Evolutionary conservation across 257 asterid species (phyloP), one percentile per base, ranked within the genome.

Genomic region (Catharanthus roseus): DNA sequence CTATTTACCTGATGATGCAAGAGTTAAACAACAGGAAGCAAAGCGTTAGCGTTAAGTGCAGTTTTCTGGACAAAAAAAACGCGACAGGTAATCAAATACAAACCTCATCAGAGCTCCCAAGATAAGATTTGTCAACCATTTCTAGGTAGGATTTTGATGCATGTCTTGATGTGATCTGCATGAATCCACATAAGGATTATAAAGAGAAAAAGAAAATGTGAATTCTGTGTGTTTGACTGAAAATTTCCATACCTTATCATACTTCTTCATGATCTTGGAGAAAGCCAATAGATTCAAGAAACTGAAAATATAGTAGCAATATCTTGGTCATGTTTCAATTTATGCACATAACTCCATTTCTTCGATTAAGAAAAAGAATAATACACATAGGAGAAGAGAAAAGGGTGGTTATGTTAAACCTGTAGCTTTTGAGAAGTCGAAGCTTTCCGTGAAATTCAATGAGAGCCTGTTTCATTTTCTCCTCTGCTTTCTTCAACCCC

Each of bases 261-360:
- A 89, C 86, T 92, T 92, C 92, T 89, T 89, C 96, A 89, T 72
- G 74, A 89, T 92, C 89, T 89, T 92, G 50, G 96, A 88, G 78
- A 86, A 84, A 50, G 97, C 96, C 82, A 89, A 86, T 76, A 64
- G 76, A 75, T 92, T 92, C 89, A 92, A 77, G 85, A 89, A 92
- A 79, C 97, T 89, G 84, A 34, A 67, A 79, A 15, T 69, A 51
- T 45, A 73, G 47, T n/a, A 63, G 66, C 54, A 67, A 36, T 21
- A 12, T 26, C 23, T n/a, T 64, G 67, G 49, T 77, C 74, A 83
- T 66, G 28, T 19, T 13, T 8, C n/a, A 60, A 60, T 31, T 60
- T 33, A 4, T 60, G 65, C 13, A 23, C 15, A 5, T 13, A 60
- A 31, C 13, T 60, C 31, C 13, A 7, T 19, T 54, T 6, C 33